Evolutionary conservation across 768 basidiomycete genomes (phyloP), one percentile per base, ranked within the genome.

Genomic region (Rhodosporidiobolus odoratus): DNA sequence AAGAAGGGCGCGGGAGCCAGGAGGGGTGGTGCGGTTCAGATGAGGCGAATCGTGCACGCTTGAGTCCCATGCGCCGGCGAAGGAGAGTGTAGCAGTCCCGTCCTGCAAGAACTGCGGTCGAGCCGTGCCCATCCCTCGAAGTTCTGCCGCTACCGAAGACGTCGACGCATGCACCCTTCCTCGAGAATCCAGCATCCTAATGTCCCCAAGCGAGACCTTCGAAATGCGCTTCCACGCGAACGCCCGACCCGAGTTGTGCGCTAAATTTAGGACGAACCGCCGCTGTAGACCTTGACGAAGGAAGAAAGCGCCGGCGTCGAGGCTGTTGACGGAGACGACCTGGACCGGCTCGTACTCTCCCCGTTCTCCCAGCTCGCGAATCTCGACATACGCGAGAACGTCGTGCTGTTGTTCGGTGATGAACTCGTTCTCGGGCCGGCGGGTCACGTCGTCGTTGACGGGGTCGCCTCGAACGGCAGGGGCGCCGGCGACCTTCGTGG

Each of bases 241-340:
- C 73, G 94, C 89, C 50, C 84, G 85, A 1, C 95, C 95, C 19
- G 95, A 95, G 77, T 91, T 89, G 61, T 91, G 95, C 23, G 86
- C 87, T 40, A 98, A 82, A 1, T 85, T 85, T 66, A 99, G 79
- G 43, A 84, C 81, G 59, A 99, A 80, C 19, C 90, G 86, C 30
- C 96, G 84, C 78, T 99, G 96, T 34, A 97, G 81, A 35, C 96
- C 96, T 81, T 99, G 96, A 76, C 91, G 93, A 27, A 98, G 83
- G 68, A 86, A 86, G 80, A 96, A 95, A 62, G 86, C 86, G 23
- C 93, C 92, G 9, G 89, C 86, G 79, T 95, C 93, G 62, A 91
- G 83, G 66, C 81, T 81, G 25, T 87, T 86, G 64, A 87, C 85
- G 3, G 90, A 87, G 54, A 91, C 80, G 16, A 97, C 91, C 15